phyloP scores from a whole-genome alignment of 225 moss, liverwort and hornwort genomes.

The Ulota crispa region DNA sequence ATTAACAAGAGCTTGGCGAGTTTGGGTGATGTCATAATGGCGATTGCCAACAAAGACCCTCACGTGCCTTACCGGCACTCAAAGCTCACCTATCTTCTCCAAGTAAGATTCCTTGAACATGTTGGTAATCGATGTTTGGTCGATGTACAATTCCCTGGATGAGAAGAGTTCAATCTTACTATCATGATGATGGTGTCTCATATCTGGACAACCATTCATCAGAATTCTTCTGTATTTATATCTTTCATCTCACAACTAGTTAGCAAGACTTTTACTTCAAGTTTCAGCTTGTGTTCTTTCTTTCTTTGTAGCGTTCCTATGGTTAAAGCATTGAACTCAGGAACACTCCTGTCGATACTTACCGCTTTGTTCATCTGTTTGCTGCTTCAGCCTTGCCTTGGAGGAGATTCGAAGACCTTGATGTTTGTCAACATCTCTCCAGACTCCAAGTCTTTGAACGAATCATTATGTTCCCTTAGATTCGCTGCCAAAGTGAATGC shows the following conservation, averaged over 20 bases:
- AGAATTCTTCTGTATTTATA: not conserved
- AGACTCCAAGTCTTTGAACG: conserved; percentile 83
- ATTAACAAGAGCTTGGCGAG: conserved; percentile 98
- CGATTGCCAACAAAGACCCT: conserved; percentile 93
- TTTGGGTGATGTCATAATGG: conserved; percentile 93
- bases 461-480: conserved; percentile 88
- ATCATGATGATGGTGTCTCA: not conserved
- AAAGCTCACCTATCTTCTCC: conserved; percentile 94
- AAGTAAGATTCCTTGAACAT: conserved; percentile 47
- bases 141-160: no score
- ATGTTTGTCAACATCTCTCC: conserved; percentile 99
- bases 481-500: conserved; percentile 99
- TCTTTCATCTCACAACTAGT: not conserved
- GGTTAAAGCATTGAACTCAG: no score
- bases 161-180: not conserved
- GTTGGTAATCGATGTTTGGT: not conserved
- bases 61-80: conserved; percentile 95
- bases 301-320: not conserved
- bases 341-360: not conserved
- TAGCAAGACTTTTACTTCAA: not conserved
- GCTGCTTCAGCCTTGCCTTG: conserved; percentile 80
- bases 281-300: not conserved
- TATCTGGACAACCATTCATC: not conserved
- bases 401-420: conserved; percentile 98
- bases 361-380: not conserved